Evolutionary conservation across 2,329 filamentous ascomycete genomes (phyloP).

Genomic region (Leptodontidium sp.): DNA sequence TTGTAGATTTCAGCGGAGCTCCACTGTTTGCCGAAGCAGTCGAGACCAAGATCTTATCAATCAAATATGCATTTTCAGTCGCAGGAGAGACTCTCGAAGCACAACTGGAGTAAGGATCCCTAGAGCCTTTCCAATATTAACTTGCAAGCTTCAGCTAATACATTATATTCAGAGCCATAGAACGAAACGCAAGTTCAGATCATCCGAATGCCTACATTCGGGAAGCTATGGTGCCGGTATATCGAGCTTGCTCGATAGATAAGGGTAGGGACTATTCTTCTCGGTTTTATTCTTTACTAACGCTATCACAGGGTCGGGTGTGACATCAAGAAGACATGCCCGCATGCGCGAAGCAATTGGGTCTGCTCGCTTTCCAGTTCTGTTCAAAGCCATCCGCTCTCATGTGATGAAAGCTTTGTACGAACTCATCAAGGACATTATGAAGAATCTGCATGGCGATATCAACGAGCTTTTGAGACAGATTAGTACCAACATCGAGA

Average conservation of each 20-base stretch:
- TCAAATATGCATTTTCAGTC: conserved; percentile 6
- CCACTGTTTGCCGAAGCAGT: conserved; percentile 21
- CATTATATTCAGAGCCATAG: neutral
- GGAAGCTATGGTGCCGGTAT: conserved; percentile 13
- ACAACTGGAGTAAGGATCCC: neutral
- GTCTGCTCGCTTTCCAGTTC: neutral
- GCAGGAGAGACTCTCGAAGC: neutral
- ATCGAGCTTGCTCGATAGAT: conserved; percentile 10
- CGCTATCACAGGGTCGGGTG: neutral
- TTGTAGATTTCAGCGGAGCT: conserved; percentile 18
- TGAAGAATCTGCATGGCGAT: neutral
- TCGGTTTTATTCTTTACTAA: neutral
- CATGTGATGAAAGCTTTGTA: neutral
- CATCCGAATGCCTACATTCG: conserved; percentile 17
- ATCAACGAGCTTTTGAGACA: neutral
- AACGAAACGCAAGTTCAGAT: conserved; percentile 13
- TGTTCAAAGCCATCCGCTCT: conserved; percentile 16
- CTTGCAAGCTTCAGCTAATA: neutral
- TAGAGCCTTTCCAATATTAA: neutral
- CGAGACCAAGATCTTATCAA: conserved; percentile 3
- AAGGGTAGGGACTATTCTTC: neutral
- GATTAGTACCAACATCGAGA: neutral
- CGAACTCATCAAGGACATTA: neutral
- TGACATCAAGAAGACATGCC: neutral
- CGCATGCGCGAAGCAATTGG: conserved; percentile 15